phyloP scores from a whole-genome alignment of 2,329 filamentous ascomycete genomes.

The Cladosporium sp. region DNA sequence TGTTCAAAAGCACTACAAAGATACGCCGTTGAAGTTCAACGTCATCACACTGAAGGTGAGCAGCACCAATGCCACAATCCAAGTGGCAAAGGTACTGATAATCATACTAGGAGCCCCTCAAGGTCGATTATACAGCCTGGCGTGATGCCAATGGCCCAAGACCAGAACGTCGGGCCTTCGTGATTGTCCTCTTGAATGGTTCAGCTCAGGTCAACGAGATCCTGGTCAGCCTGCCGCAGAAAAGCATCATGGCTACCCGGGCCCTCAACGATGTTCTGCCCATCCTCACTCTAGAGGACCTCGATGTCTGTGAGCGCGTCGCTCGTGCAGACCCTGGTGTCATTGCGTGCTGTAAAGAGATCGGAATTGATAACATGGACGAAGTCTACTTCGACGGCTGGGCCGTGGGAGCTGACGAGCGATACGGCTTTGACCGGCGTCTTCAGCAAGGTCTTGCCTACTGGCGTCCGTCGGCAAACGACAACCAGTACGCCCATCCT shows the following conservation, averaged over 20 bases:
- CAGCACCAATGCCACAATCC: neutral
- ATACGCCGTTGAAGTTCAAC: constrained; percentile 16
- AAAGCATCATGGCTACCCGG: constrained; percentile 4
- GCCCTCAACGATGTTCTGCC: constrained; percentile 47
- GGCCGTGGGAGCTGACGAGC: constrained; percentile 41
- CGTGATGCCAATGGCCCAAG: constrained; percentile 31
- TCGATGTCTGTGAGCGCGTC: constrained; percentile 39
- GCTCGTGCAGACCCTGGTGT: constrained; percentile 36
- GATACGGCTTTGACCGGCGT: constrained; percentile 38
- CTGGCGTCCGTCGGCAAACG: constrained; percentile 33
- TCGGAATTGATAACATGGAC: constrained; percentile 40
- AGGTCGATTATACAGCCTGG: constrained; percentile 40
- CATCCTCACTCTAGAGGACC: constrained; percentile 41
- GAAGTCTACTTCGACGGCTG: constrained; percentile 40
- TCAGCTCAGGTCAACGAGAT: constrained; percentile 24
- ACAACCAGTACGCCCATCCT: constrained; percentile 38
- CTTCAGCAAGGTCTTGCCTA: constrained; percentile 39
- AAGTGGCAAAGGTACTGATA: neutral
- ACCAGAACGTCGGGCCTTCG: constrained; percentile 43
- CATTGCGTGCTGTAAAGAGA: constrained; percentile 36
- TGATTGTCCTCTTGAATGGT: constrained; percentile 50
- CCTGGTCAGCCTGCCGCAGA: constrained; percentile 15
- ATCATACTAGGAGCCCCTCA: constrained; percentile 24
- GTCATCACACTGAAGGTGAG: constrained; percentile 14
- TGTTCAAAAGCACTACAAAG: neutral